Evolutionary conservation across 805 yeast genomes (phyloP).

Genomic region (Dipodascopsis uninucleata): DNA sequence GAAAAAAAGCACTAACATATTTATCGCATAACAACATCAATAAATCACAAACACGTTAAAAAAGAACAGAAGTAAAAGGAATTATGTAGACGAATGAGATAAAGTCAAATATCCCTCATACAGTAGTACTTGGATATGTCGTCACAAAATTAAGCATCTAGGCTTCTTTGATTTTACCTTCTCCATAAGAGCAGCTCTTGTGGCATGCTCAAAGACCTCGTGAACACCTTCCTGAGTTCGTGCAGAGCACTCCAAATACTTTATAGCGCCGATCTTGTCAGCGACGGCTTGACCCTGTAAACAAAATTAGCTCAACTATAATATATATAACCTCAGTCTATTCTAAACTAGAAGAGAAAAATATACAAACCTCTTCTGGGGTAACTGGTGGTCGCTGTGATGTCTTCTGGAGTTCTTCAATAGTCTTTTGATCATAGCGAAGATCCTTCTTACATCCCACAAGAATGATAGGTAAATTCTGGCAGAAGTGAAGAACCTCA

Average conservation of each 20-base stretch:
- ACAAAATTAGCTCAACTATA: not conserved
- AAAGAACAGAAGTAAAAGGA: not conserved
- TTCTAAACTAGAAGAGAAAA: not conserved
- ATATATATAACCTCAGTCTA: no score
- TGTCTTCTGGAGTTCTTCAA: conserved; percentile 67
- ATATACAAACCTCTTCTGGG: conserved; percentile 50
- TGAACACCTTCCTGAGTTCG: conserved; percentile 87
- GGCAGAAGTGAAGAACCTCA: conserved; percentile 90
- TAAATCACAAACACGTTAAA: not conserved
- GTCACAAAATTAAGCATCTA: conserved; percentile 71
- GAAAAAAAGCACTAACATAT: no score
- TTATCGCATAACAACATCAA: no score
- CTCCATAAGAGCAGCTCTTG: conserved; percentile 81
- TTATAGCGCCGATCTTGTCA: conserved; percentile 80
- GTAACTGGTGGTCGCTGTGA: conserved; percentile 81
- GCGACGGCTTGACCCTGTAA: conserved; percentile 71
- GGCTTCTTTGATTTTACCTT: conserved; percentile 53
- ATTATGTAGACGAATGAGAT: not conserved
- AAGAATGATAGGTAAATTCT: conserved; percentile 84
- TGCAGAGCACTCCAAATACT: conserved; percentile 89
- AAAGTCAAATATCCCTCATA: not conserved
- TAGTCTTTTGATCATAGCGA: conserved; percentile 74
- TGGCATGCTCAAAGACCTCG: conserved; percentile 89
- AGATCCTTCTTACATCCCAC: conserved; percentile 91
- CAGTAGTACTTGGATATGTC: no score